A percentile compares a stretch with the other conserved stretches of the same genome.
phyloP scores from a whole-genome alignment of 176 grass and related monocot genomes.

The Chrysopogon serrulatus region DNA sequence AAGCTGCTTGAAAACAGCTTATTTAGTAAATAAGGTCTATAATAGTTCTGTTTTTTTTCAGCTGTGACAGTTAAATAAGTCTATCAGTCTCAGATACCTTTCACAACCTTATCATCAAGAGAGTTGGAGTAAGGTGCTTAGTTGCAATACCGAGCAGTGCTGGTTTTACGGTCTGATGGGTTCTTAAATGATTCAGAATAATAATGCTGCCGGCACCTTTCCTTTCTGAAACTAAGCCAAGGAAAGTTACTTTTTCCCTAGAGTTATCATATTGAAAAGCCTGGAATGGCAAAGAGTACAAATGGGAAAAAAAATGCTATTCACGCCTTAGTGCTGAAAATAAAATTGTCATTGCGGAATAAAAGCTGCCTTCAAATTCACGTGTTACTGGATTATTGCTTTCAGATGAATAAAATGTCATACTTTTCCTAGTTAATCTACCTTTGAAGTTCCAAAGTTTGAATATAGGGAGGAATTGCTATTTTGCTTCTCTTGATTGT shows the following conservation, averaged over 20 bases:
- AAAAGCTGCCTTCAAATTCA: background rate
- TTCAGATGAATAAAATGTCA: background rate
- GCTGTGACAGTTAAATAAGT: background rate
- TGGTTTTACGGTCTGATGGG: background rate
- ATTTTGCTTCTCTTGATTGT: constrained; percentile 10
- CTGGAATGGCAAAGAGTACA: background rate
- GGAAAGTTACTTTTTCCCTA: background rate
- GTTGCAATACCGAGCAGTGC: background rate
- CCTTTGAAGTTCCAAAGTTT: background rate
- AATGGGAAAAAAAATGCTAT: background rate
- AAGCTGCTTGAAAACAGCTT: background rate
- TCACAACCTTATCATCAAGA: background rate
- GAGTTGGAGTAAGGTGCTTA: background rate
- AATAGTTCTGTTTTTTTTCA: background rate
- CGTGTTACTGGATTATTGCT: background rate
- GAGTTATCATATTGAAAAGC: background rate
- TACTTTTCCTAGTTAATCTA: background rate
- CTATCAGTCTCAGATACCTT: background rate
- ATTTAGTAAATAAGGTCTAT: background rate
- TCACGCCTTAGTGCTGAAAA: background rate
- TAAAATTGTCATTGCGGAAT: background rate
- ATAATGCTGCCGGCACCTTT: background rate
- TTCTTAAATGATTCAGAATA: background rate
- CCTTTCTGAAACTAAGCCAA: background rate
- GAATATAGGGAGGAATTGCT: background rate